A percentile compares a stretch with the other conserved stretches of the same genome.
phyloP scores from a whole-genome alignment of 2,329 filamentous ascomycete genomes.

The Fragosphaeria purpurea region DNA sequence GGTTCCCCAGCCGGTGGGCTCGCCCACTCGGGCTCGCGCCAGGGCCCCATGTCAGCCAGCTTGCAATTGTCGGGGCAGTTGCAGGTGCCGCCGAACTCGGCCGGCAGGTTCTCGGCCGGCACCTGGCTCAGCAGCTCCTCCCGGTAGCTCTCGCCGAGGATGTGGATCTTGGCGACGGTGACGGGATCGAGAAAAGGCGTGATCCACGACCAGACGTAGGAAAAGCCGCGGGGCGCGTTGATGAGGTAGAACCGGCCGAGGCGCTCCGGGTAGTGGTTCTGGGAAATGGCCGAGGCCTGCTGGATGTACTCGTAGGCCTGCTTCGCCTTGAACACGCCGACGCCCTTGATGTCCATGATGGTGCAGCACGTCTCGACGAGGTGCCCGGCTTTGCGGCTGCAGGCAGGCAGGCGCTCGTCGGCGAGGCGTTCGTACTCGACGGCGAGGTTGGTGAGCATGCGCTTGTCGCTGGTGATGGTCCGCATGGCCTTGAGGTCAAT shows the following conservation, averaged over 20 bases:
- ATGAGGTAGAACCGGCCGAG: slow-evolving; percentile 94
- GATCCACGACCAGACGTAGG: slow-evolving; percentile 71
- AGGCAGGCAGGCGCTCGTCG: slow-evolving; percentile 87
- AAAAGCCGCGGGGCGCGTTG: slow-evolving; percentile 96
- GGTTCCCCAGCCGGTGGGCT: slow-evolving; percentile 56
- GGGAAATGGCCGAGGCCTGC: slow-evolving; percentile 77
- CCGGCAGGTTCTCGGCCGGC: slow-evolving; percentile 80
- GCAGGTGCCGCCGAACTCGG: slow-evolving; percentile 75
- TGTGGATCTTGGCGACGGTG: slow-evolving; percentile 91
- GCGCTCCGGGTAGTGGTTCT: slow-evolving; percentile 98
- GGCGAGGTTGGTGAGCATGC: slow-evolving; percentile 93
- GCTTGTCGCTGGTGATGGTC: slow-evolving; percentile 84
- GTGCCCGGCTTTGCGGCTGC: slow-evolving; percentile 80
- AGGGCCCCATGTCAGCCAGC: slow-evolving; percentile 83
- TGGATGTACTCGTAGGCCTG: slow-evolving; percentile 84
- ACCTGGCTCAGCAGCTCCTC: slow-evolving; percentile 77
- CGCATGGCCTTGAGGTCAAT: slow-evolving; percentile 85
- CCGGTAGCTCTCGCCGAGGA: slow-evolving; percentile 74
- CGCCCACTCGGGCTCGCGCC: slow-evolving; percentile 63
- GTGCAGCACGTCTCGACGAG: slow-evolving; percentile 97
- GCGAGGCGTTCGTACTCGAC: slow-evolving; percentile 95
- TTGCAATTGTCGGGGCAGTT: slow-evolving; percentile 72
- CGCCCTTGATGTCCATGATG: slow-evolving; percentile 95
- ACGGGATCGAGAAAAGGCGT: slow-evolving; percentile 96
- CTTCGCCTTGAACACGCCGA: slow-evolving; percentile 69